These are phyloP conservation scores for Andrographis paniculata DNA, from an alignment of 305 asterid species.

Conservation along the genomic window DNA sequence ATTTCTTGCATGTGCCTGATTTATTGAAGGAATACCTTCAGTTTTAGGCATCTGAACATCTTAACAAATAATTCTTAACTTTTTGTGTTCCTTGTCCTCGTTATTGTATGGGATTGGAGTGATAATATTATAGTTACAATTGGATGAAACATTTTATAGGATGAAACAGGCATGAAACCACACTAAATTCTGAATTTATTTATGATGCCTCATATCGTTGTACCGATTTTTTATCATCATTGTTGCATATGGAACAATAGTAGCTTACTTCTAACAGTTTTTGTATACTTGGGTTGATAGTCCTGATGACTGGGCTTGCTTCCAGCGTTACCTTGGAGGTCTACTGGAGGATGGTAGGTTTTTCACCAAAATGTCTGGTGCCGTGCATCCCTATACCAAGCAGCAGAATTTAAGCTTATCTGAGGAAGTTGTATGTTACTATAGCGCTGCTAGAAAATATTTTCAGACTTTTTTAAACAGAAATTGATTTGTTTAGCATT, in stretches of 20 bases:
- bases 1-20: no score
- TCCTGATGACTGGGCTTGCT: constrained; percentile 96
- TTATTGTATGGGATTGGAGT: no score
- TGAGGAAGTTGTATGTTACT: constrained; percentile 59
- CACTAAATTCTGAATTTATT: no score
- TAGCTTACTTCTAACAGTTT: constrained; percentile 12
- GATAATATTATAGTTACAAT: no score
- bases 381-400: constrained; percentile 28
- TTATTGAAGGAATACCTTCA: no score
- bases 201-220: not conserved
- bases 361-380: constrained; percentile 35
- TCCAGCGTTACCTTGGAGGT: constrained; percentile 75
- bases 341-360: constrained; percentile 73
- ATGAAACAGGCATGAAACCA: no score
- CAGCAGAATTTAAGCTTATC: constrained; percentile 41
- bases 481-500: constrained; percentile 24
- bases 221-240: not conserved
- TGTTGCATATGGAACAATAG: constrained; percentile 5
- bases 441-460: constrained; percentile 17
- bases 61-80: no score
- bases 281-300: constrained; percentile 34
- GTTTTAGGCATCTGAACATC: no score
- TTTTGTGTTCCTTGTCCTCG: no score
- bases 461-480: constrained; percentile 17
- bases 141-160: no score